Evolutionary conservation across 148 eudicot species (phyloP).

Genomic region (Chenopodium berlandieri): DNA sequence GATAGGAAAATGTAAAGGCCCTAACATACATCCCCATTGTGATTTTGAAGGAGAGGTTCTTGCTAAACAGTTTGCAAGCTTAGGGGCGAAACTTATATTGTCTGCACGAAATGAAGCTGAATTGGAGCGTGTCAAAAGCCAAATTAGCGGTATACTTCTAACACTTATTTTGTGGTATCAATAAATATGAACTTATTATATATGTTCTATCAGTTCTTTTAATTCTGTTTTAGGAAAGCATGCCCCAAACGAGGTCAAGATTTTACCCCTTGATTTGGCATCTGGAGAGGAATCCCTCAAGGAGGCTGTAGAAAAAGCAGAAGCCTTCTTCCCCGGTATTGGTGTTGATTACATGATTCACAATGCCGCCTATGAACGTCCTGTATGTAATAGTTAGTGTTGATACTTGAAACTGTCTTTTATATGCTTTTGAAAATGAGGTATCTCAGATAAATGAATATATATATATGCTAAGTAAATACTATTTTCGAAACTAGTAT

Average conservation of each 20-base stretch:
- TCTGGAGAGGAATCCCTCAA: slow-evolving; percentile 73
- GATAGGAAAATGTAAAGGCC: not conserved
- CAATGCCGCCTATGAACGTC: slow-evolving; percentile 95
- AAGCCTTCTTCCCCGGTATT: slow-evolving; percentile 56
- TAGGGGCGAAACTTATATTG: slow-evolving; percentile 87
- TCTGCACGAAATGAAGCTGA: slow-evolving; percentile 92
- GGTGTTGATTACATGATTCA: slow-evolving; percentile 92
- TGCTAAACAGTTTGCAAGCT: slow-evolving; percentile 79
- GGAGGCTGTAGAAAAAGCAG: slow-evolving; percentile 73
- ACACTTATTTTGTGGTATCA: not conserved
- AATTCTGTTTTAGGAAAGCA: slow-evolving; percentile 55
- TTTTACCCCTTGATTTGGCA: slow-evolving; percentile 83
- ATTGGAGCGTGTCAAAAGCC: slow-evolving; percentile 69
- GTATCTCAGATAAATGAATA: not conserved
- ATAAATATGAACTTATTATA: not conserved
- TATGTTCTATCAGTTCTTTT: slow-evolving; percentile 3
- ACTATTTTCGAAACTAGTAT: too few relatives aligned
- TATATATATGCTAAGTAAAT: too few relatives aligned
- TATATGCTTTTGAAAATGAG: not conserved
- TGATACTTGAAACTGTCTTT: not conserved
- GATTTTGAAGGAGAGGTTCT: slow-evolving; percentile 71
- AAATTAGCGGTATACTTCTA: slow-evolving; percentile 55
- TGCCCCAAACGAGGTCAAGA: slow-evolving; percentile 74
- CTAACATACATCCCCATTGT: slow-evolving; percentile 1
- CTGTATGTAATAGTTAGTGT: slow-evolving; percentile 50